phyloP scores from a whole-genome alignment of 192 early-diverging fungal genomes.

The Backusella luteola region DNA sequence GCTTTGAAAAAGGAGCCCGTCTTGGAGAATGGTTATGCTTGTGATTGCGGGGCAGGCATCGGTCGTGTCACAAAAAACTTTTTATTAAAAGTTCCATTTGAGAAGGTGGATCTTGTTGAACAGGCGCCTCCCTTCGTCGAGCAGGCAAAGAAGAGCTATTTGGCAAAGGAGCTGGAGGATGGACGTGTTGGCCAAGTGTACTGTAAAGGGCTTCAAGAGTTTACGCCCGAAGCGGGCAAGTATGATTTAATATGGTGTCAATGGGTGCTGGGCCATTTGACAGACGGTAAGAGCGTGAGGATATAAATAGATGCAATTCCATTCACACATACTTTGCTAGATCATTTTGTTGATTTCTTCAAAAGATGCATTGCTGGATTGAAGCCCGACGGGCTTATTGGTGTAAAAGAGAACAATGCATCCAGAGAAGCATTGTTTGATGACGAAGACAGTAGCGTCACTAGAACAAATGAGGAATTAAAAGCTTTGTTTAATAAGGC shows the following conservation, averaged over 20 bases:
- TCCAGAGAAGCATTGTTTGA: slow-evolving; percentile 67
- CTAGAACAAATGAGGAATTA: slow-evolving; percentile 60
- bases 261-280: slow-evolving; percentile 95
- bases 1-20: slow-evolving; percentile 19
- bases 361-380: slow-evolving; percentile 70
- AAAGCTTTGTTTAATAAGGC: slow-evolving; percentile 62
- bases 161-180: slow-evolving; percentile 52
- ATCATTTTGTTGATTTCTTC: slow-evolving; percentile 85
- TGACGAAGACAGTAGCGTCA: slow-evolving; percentile 80
- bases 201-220: slow-evolving; percentile 80
- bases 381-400: slow-evolving; percentile 68
- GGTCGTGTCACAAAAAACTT: slow-evolving; percentile 90
- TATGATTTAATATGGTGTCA: slow-evolving; percentile 99
- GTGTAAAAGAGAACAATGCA: slow-evolving; percentile 91
- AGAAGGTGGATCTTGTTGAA: slow-evolving; percentile 90
- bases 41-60: slow-evolving; percentile 95
- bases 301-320: neutral
- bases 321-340: slow-evolving; percentile 31
- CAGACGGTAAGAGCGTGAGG: slow-evolving; percentile 59
- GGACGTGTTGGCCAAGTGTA: slow-evolving; percentile 67
- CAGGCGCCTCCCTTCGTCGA: slow-evolving; percentile 77
- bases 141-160: slow-evolving; percentile 60
- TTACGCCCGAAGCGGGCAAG: slow-evolving; percentile 57
- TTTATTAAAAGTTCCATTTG: slow-evolving; percentile 69
- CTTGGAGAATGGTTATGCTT: slow-evolving; percentile 34